Conservation (phyloP, 352 stramenopile genomes). For the Achlya hypogyna region DNA sequence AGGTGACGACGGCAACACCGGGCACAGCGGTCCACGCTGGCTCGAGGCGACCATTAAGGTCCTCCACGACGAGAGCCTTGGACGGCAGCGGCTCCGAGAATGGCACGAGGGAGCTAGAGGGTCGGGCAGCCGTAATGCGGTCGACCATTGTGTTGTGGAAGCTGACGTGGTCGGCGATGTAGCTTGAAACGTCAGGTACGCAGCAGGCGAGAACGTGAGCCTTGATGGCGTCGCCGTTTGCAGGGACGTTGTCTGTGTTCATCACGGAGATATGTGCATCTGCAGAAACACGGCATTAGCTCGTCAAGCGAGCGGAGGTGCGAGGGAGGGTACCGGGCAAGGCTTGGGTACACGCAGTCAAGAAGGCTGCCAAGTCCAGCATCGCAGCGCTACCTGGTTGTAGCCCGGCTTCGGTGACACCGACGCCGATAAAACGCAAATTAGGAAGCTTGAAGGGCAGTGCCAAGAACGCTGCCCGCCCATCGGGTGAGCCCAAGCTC, state of each 20-base stretch:
- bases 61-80: conserved; percentile 62
- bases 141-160: conserved; percentile 86
- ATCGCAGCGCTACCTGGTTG: conserved; percentile 29
- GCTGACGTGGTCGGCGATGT: conserved; percentile 39
- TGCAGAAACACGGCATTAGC: conserved; percentile 17
- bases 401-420: conserved; percentile 53
- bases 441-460: conserved; percentile 31
- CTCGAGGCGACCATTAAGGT: conserved; percentile 37
- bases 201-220: conserved; percentile 25
- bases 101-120: conserved; percentile 38
- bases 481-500: conserved; percentile 28
- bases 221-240: conserved; percentile 55
- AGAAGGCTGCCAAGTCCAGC: conserved; percentile 42
- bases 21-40: conserved; percentile 27
- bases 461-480: conserved; percentile 29
- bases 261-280: conserved; percentile 50
- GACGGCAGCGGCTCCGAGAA: conserved; percentile 44
- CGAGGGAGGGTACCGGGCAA: conserved; percentile 29
- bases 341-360: conserved; percentile 30
- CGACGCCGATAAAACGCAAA: conserved; percentile 46
- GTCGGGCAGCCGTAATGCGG: conserved; percentile 48
- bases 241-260: conserved; percentile 73
- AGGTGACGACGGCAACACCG: conserved; percentile 41
- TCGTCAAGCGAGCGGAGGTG: background rate
- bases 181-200: conserved; percentile 27